Base-by-base conservation (phyloP, 2,329 filamentous ascomycete genomes). In the Cytospora schulzeri region DNA sequence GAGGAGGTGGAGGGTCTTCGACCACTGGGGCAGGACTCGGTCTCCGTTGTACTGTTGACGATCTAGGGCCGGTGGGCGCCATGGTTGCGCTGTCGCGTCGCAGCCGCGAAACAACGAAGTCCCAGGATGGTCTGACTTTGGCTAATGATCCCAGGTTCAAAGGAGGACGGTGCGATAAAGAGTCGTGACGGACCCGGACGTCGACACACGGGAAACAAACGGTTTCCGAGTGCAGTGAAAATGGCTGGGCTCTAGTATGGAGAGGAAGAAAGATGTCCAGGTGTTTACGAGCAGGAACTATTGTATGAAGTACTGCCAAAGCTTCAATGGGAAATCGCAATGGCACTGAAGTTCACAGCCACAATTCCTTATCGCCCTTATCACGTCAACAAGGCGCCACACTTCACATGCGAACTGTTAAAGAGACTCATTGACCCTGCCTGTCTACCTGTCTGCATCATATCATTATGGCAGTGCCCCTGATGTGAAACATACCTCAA, bases 1-100 rank as follows among this genome's bases (percentile, higher is more conserved):
- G 74, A 70, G 67, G 64, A 17, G 65, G 41, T 9, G 41, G 26
- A n/a, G 60, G 29, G 14, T 66, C 63, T n/a, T 67, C 66, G 31
- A 41, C 35, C 3, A 54, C 38, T 14, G 52, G 53, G 11, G 66
- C 53, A 26, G 65, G 65, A 19, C 50, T 67, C n/a, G 58, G 45
- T 41, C 55, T 54, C 22, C 59, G 62, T 41, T 65, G 65, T 28
- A 59, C 53, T 15, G 57, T 57, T 45, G 58, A 62, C 26, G 62
- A 61, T 31, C 45, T 67, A 22, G 65, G 55, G 9, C 62, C 65
- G 19, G 59, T 65, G n/a, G 65, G 62, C 15, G 65, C 63, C 65
- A 67, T 67, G 14, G 12, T 50, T 24, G 50, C 29, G 22, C n/a
- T 48, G 45, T 45, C 41, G n/a, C 8, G 41, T 19, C 22, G 41